These are phyloP conservation scores for Panus rudis DNA, from an alignment of 768 basidiomycete species.

Conservation along the genomic window DNA sequence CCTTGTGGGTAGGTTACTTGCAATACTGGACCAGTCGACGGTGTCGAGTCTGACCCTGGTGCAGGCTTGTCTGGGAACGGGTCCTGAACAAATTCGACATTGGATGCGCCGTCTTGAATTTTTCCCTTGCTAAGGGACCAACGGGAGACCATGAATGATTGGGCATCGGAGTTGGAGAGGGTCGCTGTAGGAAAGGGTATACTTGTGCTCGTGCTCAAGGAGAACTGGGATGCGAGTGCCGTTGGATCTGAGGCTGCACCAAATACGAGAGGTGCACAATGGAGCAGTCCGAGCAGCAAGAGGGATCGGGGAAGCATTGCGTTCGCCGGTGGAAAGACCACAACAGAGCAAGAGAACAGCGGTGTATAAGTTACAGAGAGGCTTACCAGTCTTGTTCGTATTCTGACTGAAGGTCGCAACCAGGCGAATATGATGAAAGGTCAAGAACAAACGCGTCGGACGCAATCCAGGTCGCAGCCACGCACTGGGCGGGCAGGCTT, in stretches of 20 bases:
- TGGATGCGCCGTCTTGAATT: slow-evolving; percentile 48
- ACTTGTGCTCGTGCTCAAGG: slow-evolving; percentile 51
- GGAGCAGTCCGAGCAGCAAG: slow-evolving; percentile 7
- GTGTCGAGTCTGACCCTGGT: slow-evolving; percentile 11
- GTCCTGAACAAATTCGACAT: slow-evolving; percentile 59
- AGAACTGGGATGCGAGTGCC: slow-evolving; percentile 41
- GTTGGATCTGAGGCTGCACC: slow-evolving; percentile 5
- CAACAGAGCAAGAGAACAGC: too few relatives aligned
- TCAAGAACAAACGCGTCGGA: too few relatives aligned
- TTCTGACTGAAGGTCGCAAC: too few relatives aligned
- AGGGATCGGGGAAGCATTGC: slow-evolving; percentile 7
- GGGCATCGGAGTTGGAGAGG: slow-evolving; percentile 40
- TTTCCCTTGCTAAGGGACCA: slow-evolving; percentile 59
- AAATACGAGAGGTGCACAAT: slow-evolving; percentile 5
- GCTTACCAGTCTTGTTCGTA: too few relatives aligned
- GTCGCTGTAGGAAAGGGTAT: slow-evolving; percentile 63
- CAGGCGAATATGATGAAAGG: too few relatives aligned
- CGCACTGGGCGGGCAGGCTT: too few relatives aligned
- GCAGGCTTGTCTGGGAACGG: slow-evolving; percentile 50
- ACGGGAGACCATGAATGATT: slow-evolving; percentile 41
- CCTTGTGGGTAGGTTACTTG: slow-evolving; percentile 59
- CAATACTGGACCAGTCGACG: slow-evolving; percentile 31
- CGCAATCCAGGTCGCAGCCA: too few relatives aligned
- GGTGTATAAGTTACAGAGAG: too few relatives aligned
- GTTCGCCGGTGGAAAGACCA: neutral